Conservation (phyloP, 129 eudicot species). For the Flaveria bidentis region DNA sequence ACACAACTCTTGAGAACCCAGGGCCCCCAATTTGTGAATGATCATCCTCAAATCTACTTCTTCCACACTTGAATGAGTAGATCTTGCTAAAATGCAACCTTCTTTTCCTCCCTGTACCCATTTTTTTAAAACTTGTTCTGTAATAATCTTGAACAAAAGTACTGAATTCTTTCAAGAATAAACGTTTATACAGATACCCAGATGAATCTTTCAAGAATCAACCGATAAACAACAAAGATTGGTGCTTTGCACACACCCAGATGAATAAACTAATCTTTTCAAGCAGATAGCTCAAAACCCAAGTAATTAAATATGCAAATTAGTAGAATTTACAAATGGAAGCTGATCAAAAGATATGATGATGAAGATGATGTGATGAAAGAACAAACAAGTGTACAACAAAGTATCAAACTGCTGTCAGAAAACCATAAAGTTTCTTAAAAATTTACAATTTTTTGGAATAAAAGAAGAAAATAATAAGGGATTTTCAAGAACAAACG, state of each 20-base stretch:
- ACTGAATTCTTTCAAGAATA: constrained; percentile 18
- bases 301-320: constrained; percentile 30
- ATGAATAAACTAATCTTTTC: constrained; percentile 20
- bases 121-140: constrained; percentile 1
- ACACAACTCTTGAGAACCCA: constrained; percentile 83
- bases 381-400: constrained; percentile 27
- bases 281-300: constrained; percentile 43
- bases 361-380: background rate
- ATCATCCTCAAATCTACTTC: constrained; percentile 51
- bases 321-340: constrained; percentile 24
- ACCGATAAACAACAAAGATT: constrained; percentile 29
- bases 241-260: constrained; percentile 38
- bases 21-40: constrained; percentile 90
- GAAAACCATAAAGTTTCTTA: constrained; percentile 25
- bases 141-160: background rate
- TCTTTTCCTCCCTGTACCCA: constrained; percentile 54
- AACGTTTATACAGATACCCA: constrained; percentile 37
- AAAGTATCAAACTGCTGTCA: constrained; percentile 9
- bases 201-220: constrained; percentile 16
- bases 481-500: constrained; percentile 15
- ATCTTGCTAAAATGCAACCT: constrained; percentile 79
- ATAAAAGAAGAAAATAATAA: constrained; percentile 29
- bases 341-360: background rate
- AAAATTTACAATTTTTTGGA: constrained; percentile 18
- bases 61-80: constrained; percentile 79